Evolutionary conservation across 306 rosid species (phyloP).

Genomic region (Vigna mungo): DNA sequence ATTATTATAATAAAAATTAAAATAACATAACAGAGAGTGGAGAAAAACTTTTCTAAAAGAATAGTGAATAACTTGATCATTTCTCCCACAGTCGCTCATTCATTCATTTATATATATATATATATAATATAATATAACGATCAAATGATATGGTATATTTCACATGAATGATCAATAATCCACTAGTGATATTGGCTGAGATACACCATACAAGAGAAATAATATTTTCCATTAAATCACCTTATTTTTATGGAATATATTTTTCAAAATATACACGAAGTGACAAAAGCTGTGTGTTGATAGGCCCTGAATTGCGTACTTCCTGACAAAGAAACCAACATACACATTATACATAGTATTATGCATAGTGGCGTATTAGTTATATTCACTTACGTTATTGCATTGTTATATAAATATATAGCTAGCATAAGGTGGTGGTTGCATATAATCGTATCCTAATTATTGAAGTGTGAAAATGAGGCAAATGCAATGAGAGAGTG

Average conservation of each 20-base stretch:
- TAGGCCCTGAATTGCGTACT: neutral
- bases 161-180: neutral
- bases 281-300: constrained; percentile 2
- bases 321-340: constrained; percentile 23
- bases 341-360: neutral
- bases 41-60: too few relatives aligned
- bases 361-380: neutral
- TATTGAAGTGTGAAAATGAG: constrained; percentile 8
- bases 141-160: neutral
- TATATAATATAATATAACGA: too few relatives aligned
- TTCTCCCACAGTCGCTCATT: too few relatives aligned
- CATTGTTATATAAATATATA: constrained; percentile 7
- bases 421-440: neutral
- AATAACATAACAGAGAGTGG: too few relatives aligned
- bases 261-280: constrained; percentile 16
- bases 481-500: constrained; percentile 35
- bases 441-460: neutral
- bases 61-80: too few relatives aligned
- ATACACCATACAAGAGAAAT: too few relatives aligned
- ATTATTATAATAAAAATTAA: too few relatives aligned
- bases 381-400: neutral
- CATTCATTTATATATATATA: too few relatives aligned
- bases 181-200: neutral
- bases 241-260: too few relatives aligned
- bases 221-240: too few relatives aligned